Conservation (phyloP, 306 rosid species). For the Rubus idaeus region DNA sequence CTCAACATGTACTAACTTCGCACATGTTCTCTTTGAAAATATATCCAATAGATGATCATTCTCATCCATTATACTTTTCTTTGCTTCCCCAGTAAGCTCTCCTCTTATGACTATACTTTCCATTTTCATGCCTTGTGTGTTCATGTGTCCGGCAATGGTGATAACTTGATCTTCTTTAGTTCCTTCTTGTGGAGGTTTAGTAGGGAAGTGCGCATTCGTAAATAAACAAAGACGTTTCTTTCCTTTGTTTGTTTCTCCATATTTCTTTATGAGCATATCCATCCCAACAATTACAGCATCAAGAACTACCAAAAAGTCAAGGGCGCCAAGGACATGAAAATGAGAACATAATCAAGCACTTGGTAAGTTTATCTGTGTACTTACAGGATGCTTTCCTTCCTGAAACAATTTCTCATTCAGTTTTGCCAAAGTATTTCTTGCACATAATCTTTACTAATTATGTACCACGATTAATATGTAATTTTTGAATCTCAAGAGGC, state of each 20-base stretch:
- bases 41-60: constrained; percentile 62
- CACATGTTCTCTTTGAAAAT: constrained; percentile 65
- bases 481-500: neutral
- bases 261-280: constrained; percentile 92
- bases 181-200: constrained; percentile 72
- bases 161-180: constrained; percentile 80
- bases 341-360: constrained; percentile 10
- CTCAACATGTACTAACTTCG: constrained; percentile 66
- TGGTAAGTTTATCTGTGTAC: neutral
- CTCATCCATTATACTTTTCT: constrained; percentile 60
- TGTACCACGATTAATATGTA: neutral
- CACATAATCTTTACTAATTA: neutral
- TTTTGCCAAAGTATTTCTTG: neutral
- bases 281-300: constrained; percentile 88
- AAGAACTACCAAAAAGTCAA: constrained; percentile 78
- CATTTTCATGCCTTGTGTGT: constrained; percentile 70
- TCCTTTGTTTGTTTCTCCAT: constrained; percentile 65
- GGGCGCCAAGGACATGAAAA: constrained; percentile 36
- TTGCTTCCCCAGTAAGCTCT: constrained; percentile 41
- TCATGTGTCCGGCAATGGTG: constrained; percentile 73
- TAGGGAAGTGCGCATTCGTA: constrained; percentile 72
- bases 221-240: constrained; percentile 78
- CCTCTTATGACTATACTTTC: constrained; percentile 79
- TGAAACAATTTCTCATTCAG: constrained; percentile 14
- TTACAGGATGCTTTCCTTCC: constrained; percentile 16